Conservation (phyloP, 805 yeast species). For the Yamadazyma insecticola region DNA sequence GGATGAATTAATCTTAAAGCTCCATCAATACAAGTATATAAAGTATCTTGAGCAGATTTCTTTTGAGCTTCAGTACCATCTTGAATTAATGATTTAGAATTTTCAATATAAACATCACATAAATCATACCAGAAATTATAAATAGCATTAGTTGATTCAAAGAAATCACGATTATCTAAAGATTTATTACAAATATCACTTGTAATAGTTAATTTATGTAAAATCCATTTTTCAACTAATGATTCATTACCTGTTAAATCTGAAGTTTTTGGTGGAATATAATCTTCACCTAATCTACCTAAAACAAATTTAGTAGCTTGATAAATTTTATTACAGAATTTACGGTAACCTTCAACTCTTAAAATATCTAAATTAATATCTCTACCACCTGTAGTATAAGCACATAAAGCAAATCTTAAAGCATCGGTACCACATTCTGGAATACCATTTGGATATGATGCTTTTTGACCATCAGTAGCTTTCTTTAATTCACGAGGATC, state of each 20-base stretch:
- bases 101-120: conserved; percentile 97
- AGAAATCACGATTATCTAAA: conserved; percentile 83
- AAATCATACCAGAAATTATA: conserved; percentile 95
- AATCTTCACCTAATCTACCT: conserved; percentile 87
- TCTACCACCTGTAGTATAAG: conserved; percentile 97
- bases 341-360: conserved; percentile 98
- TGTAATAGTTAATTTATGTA: conserved; percentile 75
- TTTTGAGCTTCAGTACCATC: conserved; percentile 86
- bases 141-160: conserved; percentile 78
- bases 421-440: conserved; percentile 99
- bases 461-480: conserved; percentile 83
- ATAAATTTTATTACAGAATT: conserved; percentile 98
- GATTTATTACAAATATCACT: conserved; percentile 59
- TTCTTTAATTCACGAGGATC: conserved; percentile 84
- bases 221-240: conserved; percentile 94
- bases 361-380: conserved; percentile 94
- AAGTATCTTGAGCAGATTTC: conserved; percentile 88
- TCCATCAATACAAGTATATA: conserved; percentile 88
- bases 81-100: conserved; percentile 85
- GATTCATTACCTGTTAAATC: conserved; percentile 74
- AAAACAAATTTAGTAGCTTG: conserved; percentile 97
- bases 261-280: conserved; percentile 67
- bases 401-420: conserved; percentile 94
- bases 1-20: conserved; percentile 93
- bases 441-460: conserved; percentile 92